Conservation (phyloP, 352 stramenopile genomes). For the Plasmopara viticola region DNA sequence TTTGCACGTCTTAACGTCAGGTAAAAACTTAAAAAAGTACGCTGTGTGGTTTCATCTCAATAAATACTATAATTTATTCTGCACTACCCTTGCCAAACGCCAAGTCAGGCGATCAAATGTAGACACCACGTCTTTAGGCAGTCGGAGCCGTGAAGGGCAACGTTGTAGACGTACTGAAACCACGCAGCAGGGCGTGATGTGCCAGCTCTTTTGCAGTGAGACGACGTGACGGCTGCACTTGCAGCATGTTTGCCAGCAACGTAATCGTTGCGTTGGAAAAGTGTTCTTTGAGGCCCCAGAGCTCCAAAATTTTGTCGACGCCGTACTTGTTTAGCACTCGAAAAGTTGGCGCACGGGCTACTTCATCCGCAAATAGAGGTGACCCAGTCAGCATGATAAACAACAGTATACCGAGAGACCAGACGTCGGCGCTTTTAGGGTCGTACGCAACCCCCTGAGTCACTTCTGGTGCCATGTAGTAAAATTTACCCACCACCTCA, state of each 20-base stretch:
- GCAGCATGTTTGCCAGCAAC: slow-evolving; percentile 40
- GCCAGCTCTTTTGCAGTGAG: slow-evolving; percentile 32
- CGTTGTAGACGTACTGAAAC: neutral
- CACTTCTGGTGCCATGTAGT: slow-evolving; percentile 75
- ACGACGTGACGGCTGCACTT: slow-evolving; percentile 35
- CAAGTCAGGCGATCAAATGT: neutral
- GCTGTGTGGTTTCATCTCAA: neutral
- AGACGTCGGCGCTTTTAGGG: slow-evolving; percentile 47
- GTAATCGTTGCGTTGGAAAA: slow-evolving; percentile 28
- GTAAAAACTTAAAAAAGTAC: no score
- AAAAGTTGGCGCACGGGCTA: slow-evolving; percentile 41
- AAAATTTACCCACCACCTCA: slow-evolving; percentile 55
- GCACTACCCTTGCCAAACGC: neutral
- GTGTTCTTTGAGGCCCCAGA: slow-evolving; percentile 42
- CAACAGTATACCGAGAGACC: slow-evolving; percentile 58
- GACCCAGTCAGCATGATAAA: slow-evolving; percentile 70
- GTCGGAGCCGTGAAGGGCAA: neutral
- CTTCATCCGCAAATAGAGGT: slow-evolving; percentile 29
- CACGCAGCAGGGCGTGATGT: slow-evolving; percentile 12
- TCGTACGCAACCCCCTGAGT: slow-evolving; percentile 30
- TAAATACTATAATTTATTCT: neutral
- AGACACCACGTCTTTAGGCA: neutral
- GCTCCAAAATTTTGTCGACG: slow-evolving; percentile 44
- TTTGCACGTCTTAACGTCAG: no score
- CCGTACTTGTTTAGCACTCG: slow-evolving; percentile 44